Evolutionary conservation across 345 rosid species (phyloP).

Genomic region (Citrus unshiu): DNA sequence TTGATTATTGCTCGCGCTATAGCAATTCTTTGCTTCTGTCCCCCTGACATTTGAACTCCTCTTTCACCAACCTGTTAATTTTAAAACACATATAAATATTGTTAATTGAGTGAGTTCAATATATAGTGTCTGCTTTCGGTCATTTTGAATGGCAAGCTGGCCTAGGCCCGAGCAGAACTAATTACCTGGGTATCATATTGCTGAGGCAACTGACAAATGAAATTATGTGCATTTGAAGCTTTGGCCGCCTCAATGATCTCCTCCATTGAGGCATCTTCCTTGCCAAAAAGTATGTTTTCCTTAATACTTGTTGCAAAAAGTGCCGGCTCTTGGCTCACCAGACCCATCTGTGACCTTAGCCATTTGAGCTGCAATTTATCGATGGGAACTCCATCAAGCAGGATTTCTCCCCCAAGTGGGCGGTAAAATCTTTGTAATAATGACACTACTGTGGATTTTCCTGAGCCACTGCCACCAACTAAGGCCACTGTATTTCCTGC

Average conservation of each 20-base stretch:
- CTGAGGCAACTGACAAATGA: no score
- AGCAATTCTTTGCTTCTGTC: slow-evolving; percentile 74
- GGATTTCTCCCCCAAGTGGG: slow-evolving; percentile 59
- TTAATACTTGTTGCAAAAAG: slow-evolving; percentile 66
- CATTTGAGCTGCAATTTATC: slow-evolving; percentile 64
- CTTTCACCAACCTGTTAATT: slow-evolving; percentile 57
- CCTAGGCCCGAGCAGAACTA: no score
- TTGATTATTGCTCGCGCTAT: slow-evolving; percentile 67
- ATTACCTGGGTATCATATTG: no score
- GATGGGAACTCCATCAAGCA: slow-evolving; percentile 48
- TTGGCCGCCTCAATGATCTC: no score
- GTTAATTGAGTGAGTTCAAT: no score
- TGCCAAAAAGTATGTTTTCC: slow-evolving; percentile 70
- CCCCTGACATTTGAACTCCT: slow-evolving; percentile 73
- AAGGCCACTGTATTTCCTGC: slow-evolving; percentile 70
- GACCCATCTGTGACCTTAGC: slow-evolving; percentile 70
- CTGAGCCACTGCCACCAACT: slow-evolving; percentile 89
- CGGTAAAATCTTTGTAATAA: slow-evolving; percentile 50
- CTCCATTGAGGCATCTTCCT: slow-evolving; percentile 42
- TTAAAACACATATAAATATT: no score
- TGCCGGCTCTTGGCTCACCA: slow-evolving; percentile 70
- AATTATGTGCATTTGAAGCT: no score
- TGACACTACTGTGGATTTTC: slow-evolving; percentile 77
- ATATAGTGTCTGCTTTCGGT: no score
- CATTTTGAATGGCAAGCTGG: no score